Evolutionary conservation across 2,329 filamentous ascomycete species (phyloP).

Genomic region (Aureobasidium sp.): DNA sequence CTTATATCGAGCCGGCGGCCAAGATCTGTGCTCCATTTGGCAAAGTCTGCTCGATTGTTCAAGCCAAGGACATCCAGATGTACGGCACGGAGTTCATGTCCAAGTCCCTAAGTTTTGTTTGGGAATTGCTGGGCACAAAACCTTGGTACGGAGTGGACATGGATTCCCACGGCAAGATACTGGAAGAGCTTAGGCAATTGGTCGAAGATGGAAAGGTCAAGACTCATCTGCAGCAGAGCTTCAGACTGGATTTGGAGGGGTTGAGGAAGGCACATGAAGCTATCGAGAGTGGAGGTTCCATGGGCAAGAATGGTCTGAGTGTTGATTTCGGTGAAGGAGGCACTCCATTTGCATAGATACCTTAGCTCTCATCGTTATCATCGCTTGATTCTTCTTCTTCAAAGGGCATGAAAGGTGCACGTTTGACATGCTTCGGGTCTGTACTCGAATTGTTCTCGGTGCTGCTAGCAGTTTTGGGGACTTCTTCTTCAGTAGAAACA

Average conservation of each 20-base stretch:
- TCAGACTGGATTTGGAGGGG: conserved; percentile 30
- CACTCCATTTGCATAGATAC: conserved; percentile 5
- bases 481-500: background rate
- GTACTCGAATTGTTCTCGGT: background rate
- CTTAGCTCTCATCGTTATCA: background rate
- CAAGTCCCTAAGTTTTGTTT: conserved; percentile 36
- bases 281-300: conserved; percentile 29
- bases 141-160: conserved; percentile 32
- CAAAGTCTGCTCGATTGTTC: conserved; percentile 39
- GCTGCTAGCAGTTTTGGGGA: background rate
- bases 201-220: conserved; percentile 31
- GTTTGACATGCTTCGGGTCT: background rate
- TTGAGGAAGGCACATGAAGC: conserved; percentile 32
- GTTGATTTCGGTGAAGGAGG: conserved; percentile 19
- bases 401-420: background rate
- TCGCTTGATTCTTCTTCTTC: conserved; percentile 4
- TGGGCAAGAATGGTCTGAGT: conserved; percentile 31
- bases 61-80: conserved; percentile 32
- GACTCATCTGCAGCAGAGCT: conserved; percentile 30
- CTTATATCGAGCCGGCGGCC: conserved; percentile 32
- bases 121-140: conserved; percentile 35
- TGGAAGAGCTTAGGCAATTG: conserved; percentile 27
- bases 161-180: conserved; percentile 32
- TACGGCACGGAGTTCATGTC: conserved; percentile 40
- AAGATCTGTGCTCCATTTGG: conserved; percentile 36